Evolutionary conservation across 106 monocot species (phyloP), one percentile per base, ranked within the genome.

Genomic region (Acanthochlamys bracteata): DNA sequence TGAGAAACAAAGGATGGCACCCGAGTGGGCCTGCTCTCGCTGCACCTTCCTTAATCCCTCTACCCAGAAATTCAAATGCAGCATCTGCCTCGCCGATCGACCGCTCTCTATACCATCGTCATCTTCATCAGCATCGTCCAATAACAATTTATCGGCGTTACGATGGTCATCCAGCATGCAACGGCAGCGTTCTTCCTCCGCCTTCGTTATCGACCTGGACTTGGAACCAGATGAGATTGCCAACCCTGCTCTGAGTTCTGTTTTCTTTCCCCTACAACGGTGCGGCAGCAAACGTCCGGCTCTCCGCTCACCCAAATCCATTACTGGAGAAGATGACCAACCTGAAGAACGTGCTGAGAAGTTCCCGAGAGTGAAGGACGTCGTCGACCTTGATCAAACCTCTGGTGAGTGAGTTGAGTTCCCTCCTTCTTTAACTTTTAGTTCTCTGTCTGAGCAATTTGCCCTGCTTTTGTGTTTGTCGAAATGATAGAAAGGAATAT

Each of bases 31-130:
- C 11, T 93, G 93, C 76, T 62, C 80, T 24, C 59, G 49, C 3
- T 89, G 93, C 85, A 93, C 93, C 16, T 93, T 80, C 71, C 33
- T 93, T 46, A 93, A 93, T 59, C 73, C 93, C 17, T 71, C 93
- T 8, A 69, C 82, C 26, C 76, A 73, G 68, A 80, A 56, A 20
- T 59, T 70, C 46, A 16, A 65, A 69, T 93, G 93, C 78, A 59
- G 73, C 43, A 66, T 88, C 68, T 93, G 93, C 85, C 75, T 74
- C 49, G 76, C 83, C 24, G 58, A 62, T 24, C 62, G 40, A 17
- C 23, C 20, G 72, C 67, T 24, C 24, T 17, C 47, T 10, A 33
- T 54, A 27, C 15, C n/a, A 24, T 45, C 43, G 7, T 3, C 39
- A 24, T 20, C 65, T 26, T 40, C 74, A 39, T 19, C 76, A 3